Conservation (phyloP, 2,329 filamentous ascomycete genomes). For the Neofusicoccum cordaticola region DNA sequence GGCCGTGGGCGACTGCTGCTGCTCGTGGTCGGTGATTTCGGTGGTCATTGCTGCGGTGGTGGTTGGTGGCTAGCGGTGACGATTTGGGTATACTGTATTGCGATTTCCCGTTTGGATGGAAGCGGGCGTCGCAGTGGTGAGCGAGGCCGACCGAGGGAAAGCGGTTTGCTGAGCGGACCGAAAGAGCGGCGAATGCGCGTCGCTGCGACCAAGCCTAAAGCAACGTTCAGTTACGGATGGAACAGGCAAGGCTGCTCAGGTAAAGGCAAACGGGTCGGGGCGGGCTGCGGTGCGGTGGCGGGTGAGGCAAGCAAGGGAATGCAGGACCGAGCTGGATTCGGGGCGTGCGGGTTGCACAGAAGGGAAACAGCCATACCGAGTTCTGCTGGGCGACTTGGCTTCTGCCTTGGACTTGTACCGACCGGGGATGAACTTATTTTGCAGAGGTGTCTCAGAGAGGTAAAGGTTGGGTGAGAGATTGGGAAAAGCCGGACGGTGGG, state of each 20-base stretch:
- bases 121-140: conserved; percentile 22
- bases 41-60: conserved; percentile 39
- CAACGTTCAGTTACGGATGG: conserved; percentile 19
- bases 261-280: conserved; percentile 31
- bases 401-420: conserved; percentile 18
- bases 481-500: conserved; percentile 38
- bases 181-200: conserved; percentile 17
- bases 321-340: conserved; percentile 17
- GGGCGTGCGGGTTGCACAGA: conserved; percentile 17
- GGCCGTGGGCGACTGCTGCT: conserved; percentile 50
- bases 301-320: conserved; percentile 37
- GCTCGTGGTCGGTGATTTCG: conserved; percentile 52
- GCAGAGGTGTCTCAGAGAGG: conserved; percentile 38
- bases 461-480: conserved; percentile 38
- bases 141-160: conserved; percentile 25
- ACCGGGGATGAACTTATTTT: conserved; percentile 20
- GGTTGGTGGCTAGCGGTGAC: conserved; percentile 26
- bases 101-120: conserved; percentile 32
- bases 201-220: conserved; percentile 17
- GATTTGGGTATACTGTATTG: conserved; percentile 36
- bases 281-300: conserved; percentile 22
- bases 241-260: conserved; percentile 18
- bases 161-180: conserved; percentile 15
- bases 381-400: conserved; percentile 18
- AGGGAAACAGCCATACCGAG: conserved; percentile 13